Conservation (phyloP, 129 eudicot species). For the Chrysanthemum lavandulifolium region DNA sequence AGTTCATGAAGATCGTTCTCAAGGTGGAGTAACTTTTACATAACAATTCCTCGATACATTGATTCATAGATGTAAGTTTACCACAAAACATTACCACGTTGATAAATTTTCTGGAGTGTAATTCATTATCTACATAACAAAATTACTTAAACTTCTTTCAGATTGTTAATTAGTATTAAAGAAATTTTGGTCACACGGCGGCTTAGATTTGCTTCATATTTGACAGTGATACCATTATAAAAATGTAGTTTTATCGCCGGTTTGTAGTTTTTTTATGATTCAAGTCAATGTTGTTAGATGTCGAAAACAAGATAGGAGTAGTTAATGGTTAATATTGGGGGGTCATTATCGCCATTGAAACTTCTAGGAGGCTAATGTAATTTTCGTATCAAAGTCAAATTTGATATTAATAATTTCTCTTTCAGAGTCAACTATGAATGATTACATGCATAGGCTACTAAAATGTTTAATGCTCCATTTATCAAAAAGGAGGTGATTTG, state of each 20-base stretch:
- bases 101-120: no score
- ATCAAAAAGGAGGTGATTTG: no score
- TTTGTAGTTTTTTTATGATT: not conserved
- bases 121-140: no score
- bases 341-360: not conserved
- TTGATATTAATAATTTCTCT: no score
- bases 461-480: no score
- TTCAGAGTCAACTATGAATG: no score
- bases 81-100: no score
- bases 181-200: not conserved
- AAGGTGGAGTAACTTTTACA: constrained; percentile 55
- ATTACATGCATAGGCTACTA: no score
- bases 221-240: no score
- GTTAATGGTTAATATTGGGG: not conserved
- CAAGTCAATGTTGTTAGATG: not conserved
- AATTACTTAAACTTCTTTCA: no score
- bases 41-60: constrained; percentile 9
- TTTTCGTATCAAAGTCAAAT: not conserved
- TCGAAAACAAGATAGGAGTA: not conserved
- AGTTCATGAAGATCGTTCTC: constrained; percentile 76
- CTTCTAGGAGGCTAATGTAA: not conserved
- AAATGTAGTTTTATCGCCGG: no score
- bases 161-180: not conserved
- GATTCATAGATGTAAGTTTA: no score
- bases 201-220: not conserved